Evolutionary conservation across 2,329 filamentous ascomycete genomes (phyloP), one percentile per base, ranked within the genome.

Genomic region (Exophiala aquamarina): DNA sequence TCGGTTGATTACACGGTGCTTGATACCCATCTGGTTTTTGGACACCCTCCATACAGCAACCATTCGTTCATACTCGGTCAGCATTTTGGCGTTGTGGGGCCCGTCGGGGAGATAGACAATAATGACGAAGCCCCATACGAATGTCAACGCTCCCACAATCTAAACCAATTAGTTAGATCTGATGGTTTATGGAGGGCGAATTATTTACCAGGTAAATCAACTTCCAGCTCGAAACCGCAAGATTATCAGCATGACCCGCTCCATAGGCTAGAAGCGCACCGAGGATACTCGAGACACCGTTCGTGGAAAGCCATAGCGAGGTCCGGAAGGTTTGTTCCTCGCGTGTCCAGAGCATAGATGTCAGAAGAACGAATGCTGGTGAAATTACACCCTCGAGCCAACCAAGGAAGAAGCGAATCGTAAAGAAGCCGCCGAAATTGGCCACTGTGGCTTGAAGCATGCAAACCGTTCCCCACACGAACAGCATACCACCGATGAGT

Each of bases 391-490:
- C 66, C 53, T 68, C 66, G 8, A 63, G 61, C 39, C 75, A 64
- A 18, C 73, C 73, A 60, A 76, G 66, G 2, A 74, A 62, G 35
- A 77, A 70, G 17, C 74, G 68, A 40, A 75, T 62, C 0, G 71
- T 67, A 2, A 77, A 59, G 4, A 77, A 64, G 8, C 69, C 67
- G 1, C 65, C 65, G 53, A 68, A 73, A 40, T 66, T 67, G 37
- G 60, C 65, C 0, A 65, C 66, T 2, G 63, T 67, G n/a, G 65
- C 61, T 44, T 70, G 67, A 8, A 65, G 61, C 45, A 66, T 61
- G 20, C 69, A 60, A n/a, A 72, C 54, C 0, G 62, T 55, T 17
- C 65, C 66, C 74, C 75, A 77, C 31, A 69, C 44, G 3, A 68
- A 44, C 5, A 69, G 57, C 63, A 72, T 71, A 2, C 56, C 46